Conservation (phyloP, 305 asterid genomes). For the Andrographis paniculata region DNA sequence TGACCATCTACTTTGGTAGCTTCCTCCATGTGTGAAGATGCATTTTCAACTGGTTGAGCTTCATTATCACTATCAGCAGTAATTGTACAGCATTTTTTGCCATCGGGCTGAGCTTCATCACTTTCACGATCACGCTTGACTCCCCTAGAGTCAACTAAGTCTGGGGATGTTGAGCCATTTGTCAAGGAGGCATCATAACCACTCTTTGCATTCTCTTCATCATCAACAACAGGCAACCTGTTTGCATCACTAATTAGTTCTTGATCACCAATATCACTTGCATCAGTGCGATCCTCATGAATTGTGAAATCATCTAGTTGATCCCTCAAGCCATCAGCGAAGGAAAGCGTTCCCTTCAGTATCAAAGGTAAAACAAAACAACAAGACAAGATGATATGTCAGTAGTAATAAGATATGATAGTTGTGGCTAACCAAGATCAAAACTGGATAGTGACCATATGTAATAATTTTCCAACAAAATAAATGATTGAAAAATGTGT, state of each 20-base stretch:
- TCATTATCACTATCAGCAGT: conserved; percentile 38
- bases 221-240: conserved; percentile 24
- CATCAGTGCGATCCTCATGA: conserved; percentile 22
- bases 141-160: conserved; percentile 31
- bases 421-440: neutral
- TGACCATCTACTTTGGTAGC: conserved; percentile 35
- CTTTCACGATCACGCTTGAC: conserved; percentile 32
- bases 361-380: conserved; percentile 30
- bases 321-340: conserved; percentile 21
- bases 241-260: conserved; percentile 17
- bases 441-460: too few species aligned
- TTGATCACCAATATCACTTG: conserved; percentile 20
- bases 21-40: conserved; percentile 33
- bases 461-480: too few species aligned
- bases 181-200: conserved; percentile 22
- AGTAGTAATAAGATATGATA: neutral
- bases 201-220: conserved; percentile 29
- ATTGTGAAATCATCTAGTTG: conserved; percentile 19
- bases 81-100: conserved; percentile 23
- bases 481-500: too few species aligned
- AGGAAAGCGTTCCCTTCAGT: conserved; percentile 27
- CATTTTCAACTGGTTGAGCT: conserved; percentile 23
- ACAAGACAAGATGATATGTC: conserved; percentile 1
- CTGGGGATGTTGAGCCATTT: conserved; percentile 23
- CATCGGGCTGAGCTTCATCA: conserved; percentile 30